phyloP scores from a whole-genome alignment of 2,329 filamentous ascomycete genomes.

The Verticillium nonalfalfae region DNA sequence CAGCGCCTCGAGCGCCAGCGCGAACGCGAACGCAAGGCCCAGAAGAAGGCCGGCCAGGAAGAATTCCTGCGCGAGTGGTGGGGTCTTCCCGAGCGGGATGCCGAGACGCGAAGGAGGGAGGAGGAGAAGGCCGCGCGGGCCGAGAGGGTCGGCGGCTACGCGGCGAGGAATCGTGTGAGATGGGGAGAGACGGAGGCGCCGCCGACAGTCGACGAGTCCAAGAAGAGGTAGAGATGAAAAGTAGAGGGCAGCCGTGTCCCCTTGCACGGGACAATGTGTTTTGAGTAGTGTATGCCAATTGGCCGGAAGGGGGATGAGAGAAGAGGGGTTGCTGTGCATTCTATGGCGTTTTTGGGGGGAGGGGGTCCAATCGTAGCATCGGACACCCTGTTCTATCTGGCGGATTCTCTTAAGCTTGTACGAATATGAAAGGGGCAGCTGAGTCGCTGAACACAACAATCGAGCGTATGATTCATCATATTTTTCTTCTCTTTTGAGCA shows the following conservation, averaged over 20 bases:
- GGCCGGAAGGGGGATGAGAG: background rate
- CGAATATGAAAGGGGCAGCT: background rate
- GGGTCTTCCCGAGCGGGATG: slow-evolving; percentile 53
- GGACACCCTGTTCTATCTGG: slow-evolving; percentile 9
- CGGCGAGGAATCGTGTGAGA: slow-evolving; percentile 29
- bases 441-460: background rate
- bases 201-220: slow-evolving; percentile 2
- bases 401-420: background rate
- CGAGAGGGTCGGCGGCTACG: slow-evolving; percentile 51
- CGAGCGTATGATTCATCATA: background rate
- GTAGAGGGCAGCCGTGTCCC: background rate
- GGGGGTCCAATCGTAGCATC: slow-evolving; percentile 4
- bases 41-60: slow-evolving; percentile 55
- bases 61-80: slow-evolving; percentile 62
- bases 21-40: slow-evolving; percentile 58
- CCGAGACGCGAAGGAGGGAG: slow-evolving; percentile 40
- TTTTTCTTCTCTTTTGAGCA: background rate
- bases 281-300: background rate
- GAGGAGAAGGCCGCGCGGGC: slow-evolving; percentile 42
- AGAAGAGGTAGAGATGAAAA: background rate
- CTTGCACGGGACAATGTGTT: background rate
- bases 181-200: slow-evolving; percentile 8
- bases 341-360: slow-evolving; percentile 4
- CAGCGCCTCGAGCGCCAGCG: slow-evolving; percentile 63
- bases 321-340: slow-evolving; percentile 6